Conservation (phyloP, 192 early-diverging fungal species). For the Backusella circina region DNA sequence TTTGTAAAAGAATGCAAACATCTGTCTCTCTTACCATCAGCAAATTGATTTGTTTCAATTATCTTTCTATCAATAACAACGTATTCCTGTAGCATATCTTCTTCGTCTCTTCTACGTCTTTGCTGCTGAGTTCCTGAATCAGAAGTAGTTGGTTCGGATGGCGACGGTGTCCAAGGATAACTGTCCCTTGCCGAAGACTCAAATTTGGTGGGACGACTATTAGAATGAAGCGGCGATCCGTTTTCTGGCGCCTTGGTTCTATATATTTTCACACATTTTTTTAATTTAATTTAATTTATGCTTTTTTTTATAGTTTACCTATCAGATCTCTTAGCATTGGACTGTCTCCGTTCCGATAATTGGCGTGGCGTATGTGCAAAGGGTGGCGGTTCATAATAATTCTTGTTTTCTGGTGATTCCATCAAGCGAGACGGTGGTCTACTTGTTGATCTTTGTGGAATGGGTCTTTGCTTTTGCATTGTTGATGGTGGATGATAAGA, state of each 20-base stretch:
- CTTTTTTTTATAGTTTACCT: background rate
- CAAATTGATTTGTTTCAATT: conserved; percentile 72
- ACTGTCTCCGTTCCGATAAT: background rate
- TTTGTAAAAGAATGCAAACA: background rate
- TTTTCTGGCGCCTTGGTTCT: background rate
- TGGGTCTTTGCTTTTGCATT: background rate
- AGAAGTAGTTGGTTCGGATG: background rate
- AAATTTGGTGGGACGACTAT: background rate
- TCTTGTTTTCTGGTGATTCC: background rate
- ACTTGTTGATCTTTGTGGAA: background rate
- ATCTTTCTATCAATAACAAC: conserved; percentile 70
- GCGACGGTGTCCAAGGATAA: background rate
- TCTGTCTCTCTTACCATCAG: conserved; percentile 52
- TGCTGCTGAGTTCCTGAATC: conserved; percentile 3
- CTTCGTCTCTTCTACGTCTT: conserved; percentile 22
- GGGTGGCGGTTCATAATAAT: conserved; percentile 20
- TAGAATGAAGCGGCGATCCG: conserved; percentile 6
- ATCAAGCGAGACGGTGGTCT: background rate
- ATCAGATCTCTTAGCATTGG: background rate
- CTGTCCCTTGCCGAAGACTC: background rate
- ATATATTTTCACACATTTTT: background rate
- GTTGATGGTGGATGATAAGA: background rate
- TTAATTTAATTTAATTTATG: background rate
- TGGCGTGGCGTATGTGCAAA: conserved; percentile 3
- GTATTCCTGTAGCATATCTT: conserved; percentile 66